Conservation (phyloP, 2,329 filamentous ascomycete species). For the Fusarium pseudonygamai region DNA sequence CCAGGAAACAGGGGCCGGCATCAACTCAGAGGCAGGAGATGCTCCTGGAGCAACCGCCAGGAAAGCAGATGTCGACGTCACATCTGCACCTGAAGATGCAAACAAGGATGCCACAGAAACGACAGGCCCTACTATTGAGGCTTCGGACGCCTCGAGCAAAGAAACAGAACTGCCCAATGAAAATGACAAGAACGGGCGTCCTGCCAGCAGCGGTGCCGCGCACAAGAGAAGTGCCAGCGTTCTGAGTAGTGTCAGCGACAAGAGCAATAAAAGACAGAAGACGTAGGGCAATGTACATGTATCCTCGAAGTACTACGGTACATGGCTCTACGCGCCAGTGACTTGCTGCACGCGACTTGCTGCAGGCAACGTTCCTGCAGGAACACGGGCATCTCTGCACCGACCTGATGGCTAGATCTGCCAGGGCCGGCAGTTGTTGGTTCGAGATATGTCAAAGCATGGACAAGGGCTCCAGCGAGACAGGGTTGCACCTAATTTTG, state of each 20-base stretch:
- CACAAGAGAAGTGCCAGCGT: slow-evolving; percentile 88
- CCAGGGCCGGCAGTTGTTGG: slow-evolving; percentile 29
- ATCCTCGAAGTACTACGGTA: slow-evolving; percentile 37
- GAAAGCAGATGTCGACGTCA: slow-evolving; percentile 20
- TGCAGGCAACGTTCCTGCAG: slow-evolving; percentile 25
- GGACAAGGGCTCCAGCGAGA: slow-evolving; percentile 7
- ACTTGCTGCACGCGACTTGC: slow-evolving; percentile 29
- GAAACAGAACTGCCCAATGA: slow-evolving; percentile 32
- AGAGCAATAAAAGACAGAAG: slow-evolving; percentile 66
- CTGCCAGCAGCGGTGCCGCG: slow-evolving; percentile 52
- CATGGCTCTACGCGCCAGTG: slow-evolving; percentile 21
- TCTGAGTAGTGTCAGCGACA: slow-evolving; percentile 74
- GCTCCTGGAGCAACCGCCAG: not conserved
- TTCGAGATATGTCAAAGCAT: slow-evolving; percentile 19
- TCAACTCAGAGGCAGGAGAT: slow-evolving; percentile 24
- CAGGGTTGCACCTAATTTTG: slow-evolving; percentile 8
- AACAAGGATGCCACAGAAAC: slow-evolving; percentile 19
- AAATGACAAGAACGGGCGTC: slow-evolving; percentile 46
- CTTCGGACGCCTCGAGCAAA: slow-evolving; percentile 19
- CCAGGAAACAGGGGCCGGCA: slow-evolving; percentile 10
- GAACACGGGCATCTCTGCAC: slow-evolving; percentile 8
- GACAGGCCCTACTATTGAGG: slow-evolving; percentile 13
- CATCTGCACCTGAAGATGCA: slow-evolving; percentile 32
- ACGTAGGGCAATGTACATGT: slow-evolving; percentile 48
- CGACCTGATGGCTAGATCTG: slow-evolving; percentile 14